Conservation (phyloP, 805 yeast species). For the Wickerhamiella lipophila region DNA sequence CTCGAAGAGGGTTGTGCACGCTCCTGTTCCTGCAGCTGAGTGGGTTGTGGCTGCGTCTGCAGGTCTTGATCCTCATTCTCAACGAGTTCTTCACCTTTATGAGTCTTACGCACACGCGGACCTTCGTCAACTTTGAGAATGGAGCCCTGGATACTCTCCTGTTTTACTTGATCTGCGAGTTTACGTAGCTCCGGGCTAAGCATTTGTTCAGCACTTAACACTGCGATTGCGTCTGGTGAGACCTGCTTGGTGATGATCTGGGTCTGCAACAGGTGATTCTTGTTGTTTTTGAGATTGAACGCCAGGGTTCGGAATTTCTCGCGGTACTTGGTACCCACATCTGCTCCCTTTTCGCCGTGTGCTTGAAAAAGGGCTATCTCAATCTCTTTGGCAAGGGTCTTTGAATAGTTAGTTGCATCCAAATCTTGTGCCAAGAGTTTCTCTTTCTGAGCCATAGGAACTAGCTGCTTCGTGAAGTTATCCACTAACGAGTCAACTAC, state of each 20-base stretch:
- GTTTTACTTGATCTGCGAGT: constrained; percentile 58
- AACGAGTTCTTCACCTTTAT: constrained; percentile 76
- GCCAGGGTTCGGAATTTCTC: constrained; percentile 55
- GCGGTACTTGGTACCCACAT: constrained; percentile 40
- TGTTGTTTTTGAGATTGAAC: constrained; percentile 45
- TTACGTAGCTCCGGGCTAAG: constrained; percentile 60
- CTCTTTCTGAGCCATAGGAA: constrained; percentile 25
- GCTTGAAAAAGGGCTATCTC: constrained; percentile 39
- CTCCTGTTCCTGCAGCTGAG: constrained; percentile 10
- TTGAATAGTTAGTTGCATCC: constrained; percentile 27
- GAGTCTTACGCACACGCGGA: constrained; percentile 65
- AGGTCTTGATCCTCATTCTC: constrained; percentile 26
- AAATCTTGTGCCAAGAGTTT: constrained; percentile 19
- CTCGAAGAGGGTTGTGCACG: constrained; percentile 3
- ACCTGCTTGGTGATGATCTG: constrained; percentile 45
- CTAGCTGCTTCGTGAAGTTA: constrained; percentile 33
- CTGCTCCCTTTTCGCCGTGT: constrained; percentile 27
- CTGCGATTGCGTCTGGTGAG: constrained; percentile 46
- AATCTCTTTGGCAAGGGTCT: constrained; percentile 36
- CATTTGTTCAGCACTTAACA: constrained; percentile 60
- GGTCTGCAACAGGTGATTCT: constrained; percentile 43
- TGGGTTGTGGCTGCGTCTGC: constrained; percentile 3
- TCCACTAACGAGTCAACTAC: constrained; percentile 41
- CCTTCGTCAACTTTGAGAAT: constrained; percentile 48
- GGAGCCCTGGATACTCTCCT: constrained; percentile 53